Percentiles rank a stretch among this genome's conserved stretches.
Evolutionary conservation across 164 flowering plant species (phyloP).

Genomic region (Nymphaea thermarum): DNA sequence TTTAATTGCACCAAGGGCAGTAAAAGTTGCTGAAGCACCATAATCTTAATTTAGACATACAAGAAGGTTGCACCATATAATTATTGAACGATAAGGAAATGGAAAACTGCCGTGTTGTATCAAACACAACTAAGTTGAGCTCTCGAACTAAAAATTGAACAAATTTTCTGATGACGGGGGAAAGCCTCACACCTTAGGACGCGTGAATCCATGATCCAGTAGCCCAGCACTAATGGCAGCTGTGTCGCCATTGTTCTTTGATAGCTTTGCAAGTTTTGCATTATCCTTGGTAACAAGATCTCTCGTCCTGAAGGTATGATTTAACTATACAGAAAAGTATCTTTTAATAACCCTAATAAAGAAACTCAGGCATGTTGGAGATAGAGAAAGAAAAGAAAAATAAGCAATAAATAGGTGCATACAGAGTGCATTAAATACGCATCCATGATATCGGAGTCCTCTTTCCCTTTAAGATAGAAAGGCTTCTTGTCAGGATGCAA

Average conservation of each 20-base stretch:
- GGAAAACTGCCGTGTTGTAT: too few relatives aligned
- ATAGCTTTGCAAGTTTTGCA: slow-evolving; percentile 47
- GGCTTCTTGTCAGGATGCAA: slow-evolving; percentile 80
- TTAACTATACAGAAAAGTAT: slow-evolving; percentile 41
- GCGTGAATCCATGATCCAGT: slow-evolving; percentile 87
- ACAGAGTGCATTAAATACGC: slow-evolving; percentile 84
- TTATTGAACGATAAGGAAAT: too few relatives aligned
- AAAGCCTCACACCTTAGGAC: slow-evolving; percentile 62
- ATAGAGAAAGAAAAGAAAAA: neutral
- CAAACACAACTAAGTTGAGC: too few relatives aligned
- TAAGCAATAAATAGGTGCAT: slow-evolving; percentile 12
- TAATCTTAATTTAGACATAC: too few relatives aligned
- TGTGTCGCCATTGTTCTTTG: slow-evolving; percentile 23
- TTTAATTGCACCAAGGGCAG: too few relatives aligned
- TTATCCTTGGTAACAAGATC: slow-evolving; percentile 65
- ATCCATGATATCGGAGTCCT: slow-evolving; percentile 76
- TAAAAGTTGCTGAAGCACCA: too few relatives aligned
- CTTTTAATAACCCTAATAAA: neutral
- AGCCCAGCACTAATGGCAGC: slow-evolving; percentile 25
- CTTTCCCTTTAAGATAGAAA: slow-evolving; percentile 67
- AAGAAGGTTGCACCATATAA: too few relatives aligned
- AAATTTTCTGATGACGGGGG: too few relatives aligned
- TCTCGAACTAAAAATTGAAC: too few relatives aligned
- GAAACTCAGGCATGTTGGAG: neutral
- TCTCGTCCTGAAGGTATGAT: slow-evolving; percentile 70